Evolutionary conservation across 257 asterid genomes (phyloP).

Genomic region (Solanum pinnatisectum): DNA sequence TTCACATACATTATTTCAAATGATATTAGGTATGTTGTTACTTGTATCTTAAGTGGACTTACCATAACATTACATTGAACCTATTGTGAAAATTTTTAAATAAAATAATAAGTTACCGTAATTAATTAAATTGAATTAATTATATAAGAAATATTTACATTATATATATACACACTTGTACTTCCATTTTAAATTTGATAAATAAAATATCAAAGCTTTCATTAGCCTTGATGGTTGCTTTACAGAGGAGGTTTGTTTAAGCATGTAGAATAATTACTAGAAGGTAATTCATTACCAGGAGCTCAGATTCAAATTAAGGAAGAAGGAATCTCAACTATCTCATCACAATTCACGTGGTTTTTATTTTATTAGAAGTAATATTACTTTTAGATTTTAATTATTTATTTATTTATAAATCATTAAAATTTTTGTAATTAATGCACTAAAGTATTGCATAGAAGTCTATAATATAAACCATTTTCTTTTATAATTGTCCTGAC

Average conservation of each 20-base stretch:
- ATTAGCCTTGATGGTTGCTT: neutral
- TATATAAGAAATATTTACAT: too few relatives aligned
- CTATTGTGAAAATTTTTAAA: neutral
- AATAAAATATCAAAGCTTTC: neutral
- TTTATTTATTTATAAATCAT: neutral
- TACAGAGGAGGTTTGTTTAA: neutral
- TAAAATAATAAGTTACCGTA: neutral
- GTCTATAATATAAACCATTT: neutral
- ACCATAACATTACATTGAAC: neutral
- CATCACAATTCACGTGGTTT: rapidly evolving
- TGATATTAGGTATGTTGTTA: neutral
- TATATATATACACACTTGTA: neutral
- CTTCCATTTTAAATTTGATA: neutral
- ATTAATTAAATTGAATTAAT: neutral
- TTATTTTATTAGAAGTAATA: neutral
- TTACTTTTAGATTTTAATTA: neutral
- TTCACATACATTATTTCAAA: too few relatives aligned
- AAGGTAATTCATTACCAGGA: neutral
- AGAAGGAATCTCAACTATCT: rapidly evolving
- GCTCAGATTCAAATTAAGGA: neutral
- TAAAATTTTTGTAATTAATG: neutral
- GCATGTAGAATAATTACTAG: neutral
- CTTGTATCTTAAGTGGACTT: too few relatives aligned
- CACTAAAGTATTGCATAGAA: neutral
- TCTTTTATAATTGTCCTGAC: neutral